Percentiles rank a stretch among this genome's conserved stretches.
Conservation (phyloP, 2,329 filamentous ascomycete species). For the Dactylellina parvicollis region DNA sequence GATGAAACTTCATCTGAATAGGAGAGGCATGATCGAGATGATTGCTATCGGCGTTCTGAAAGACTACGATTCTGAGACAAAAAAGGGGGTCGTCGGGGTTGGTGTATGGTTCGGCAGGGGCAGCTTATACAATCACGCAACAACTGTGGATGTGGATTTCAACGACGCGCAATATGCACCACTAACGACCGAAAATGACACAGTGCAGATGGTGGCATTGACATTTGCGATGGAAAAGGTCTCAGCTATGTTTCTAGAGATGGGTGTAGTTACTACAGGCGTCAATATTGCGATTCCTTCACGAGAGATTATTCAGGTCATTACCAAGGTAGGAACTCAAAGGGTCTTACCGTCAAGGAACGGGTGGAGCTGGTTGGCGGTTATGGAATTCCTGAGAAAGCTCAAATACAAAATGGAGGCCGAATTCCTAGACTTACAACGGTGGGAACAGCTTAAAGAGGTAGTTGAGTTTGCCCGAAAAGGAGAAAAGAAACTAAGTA, state of each 20-base stretch:
- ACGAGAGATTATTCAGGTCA: slow-evolving; percentile 5
- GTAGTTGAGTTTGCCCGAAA: slow-evolving; percentile 23
- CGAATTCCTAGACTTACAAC: slow-evolving; percentile 32
- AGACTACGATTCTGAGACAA: slow-evolving; percentile 11
- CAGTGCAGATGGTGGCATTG: slow-evolving; percentile 42
- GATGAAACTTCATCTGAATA: slow-evolving; percentile 19
- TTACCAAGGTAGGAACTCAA: slow-evolving; percentile 2
- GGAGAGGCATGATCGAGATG: slow-evolving; percentile 24
- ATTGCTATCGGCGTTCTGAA: slow-evolving; percentile 36
- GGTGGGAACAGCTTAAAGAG: slow-evolving; percentile 23
- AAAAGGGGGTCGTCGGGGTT: slow-evolving; percentile 17
- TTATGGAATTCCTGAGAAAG: slow-evolving; percentile 30
- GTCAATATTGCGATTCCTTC: slow-evolving; percentile 37
- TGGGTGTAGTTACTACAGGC: slow-evolving; percentile 27
- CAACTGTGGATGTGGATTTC: slow-evolving; percentile 33
- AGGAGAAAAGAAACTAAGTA: slow-evolving; percentile 29
- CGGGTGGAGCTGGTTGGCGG: slow-evolving; percentile 33
- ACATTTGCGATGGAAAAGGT: slow-evolving; percentile 42
- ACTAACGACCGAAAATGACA: slow-evolving; percentile 14
- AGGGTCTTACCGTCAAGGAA: slow-evolving; percentile 20
- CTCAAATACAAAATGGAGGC: slow-evolving; percentile 35
- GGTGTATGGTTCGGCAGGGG: slow-evolving; percentile 33
- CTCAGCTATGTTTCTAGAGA: slow-evolving; percentile 31
- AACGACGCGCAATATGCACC: slow-evolving; percentile 19
- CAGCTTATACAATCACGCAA: slow-evolving; percentile 36